Evolutionary conservation across 768 basidiomycete species (phyloP).

Genomic region (Serendipita sp.): DNA sequence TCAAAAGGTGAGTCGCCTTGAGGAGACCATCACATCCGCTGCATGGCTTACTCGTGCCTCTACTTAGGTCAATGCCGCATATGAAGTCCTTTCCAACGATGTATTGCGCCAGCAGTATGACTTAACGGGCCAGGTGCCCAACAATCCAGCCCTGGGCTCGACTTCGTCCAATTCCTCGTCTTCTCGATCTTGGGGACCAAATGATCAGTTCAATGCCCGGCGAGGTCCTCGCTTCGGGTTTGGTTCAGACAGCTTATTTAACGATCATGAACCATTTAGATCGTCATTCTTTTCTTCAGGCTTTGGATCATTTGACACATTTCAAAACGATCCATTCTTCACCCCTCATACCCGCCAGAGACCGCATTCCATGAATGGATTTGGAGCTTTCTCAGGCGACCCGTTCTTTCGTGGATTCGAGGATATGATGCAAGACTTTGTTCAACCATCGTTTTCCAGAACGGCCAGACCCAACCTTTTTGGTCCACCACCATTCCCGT

Average conservation of each 20-base stretch:
- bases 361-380: background rate
- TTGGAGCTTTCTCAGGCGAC: background rate
- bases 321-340: background rate
- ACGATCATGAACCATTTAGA: background rate
- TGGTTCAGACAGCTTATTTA: background rate
- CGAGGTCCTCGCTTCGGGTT: background rate
- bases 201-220: background rate
- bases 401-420: background rate
- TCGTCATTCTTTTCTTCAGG: background rate
- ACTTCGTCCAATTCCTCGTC: background rate
- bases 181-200: background rate
- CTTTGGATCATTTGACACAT: background rate
- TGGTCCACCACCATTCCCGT: background rate
- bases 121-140: background rate
- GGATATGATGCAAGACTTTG: background rate
- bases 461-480: background rate
- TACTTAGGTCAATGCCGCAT: constrained; percentile 1
- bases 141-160: background rate
- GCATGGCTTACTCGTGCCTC: background rate
- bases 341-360: background rate
- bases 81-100: constrained; percentile 1
- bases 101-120: background rate
- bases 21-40: background rate
- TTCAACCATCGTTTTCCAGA: background rate
- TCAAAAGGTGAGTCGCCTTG: background rate